Evolutionary conservation across 1,284 basidiomycete species (phyloP).

Genomic region (Malassezia dermatis): DNA sequence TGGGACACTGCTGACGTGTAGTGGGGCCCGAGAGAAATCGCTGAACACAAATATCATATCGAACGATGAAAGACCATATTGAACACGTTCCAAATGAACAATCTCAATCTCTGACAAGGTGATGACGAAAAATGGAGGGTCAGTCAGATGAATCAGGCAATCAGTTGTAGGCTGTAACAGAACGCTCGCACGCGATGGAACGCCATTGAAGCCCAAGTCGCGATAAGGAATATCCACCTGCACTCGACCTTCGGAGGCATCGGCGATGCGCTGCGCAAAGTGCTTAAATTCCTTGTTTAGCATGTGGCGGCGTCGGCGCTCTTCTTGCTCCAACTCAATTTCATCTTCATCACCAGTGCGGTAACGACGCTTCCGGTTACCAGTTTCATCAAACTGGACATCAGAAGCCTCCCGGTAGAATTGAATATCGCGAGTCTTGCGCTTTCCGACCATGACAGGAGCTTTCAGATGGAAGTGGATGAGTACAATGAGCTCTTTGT

Average conservation of each 20-base stretch:
- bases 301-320: slow-evolving; percentile 73
- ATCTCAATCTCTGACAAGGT: slow-evolving; percentile 91
- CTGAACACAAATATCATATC: slow-evolving; percentile 93
- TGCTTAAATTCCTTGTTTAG: slow-evolving; percentile 90
- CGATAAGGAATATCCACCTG: slow-evolving; percentile 95
- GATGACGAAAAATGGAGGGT: slow-evolving; percentile 90
- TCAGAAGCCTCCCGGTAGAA: slow-evolving; percentile 97
- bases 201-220: slow-evolving; percentile 92
- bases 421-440: slow-evolving; percentile 95
- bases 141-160: slow-evolving; percentile 87
- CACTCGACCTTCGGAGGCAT: slow-evolving; percentile 67
- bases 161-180: slow-evolving; percentile 92
- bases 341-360: slow-evolving; percentile 98
- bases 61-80: slow-evolving; percentile 92
- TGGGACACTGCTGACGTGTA: slow-evolving; percentile 52
- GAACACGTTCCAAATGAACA: slow-evolving; percentile 90
- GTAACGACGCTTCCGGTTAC: slow-evolving; percentile 94
- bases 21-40: slow-evolving; percentile 80
- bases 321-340: slow-evolving; percentile 96
- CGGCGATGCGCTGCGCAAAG: slow-evolving; percentile 85
- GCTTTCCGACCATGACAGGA: slow-evolving; percentile 98
- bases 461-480: slow-evolving; percentile 87
- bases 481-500: slow-evolving; percentile 87
- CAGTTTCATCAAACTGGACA: slow-evolving; percentile 95
- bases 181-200: slow-evolving; percentile 88